Evolutionary conservation across 73 alveolate genomes (phyloP).

Genomic region (Tetrahymena borealis): DNA sequence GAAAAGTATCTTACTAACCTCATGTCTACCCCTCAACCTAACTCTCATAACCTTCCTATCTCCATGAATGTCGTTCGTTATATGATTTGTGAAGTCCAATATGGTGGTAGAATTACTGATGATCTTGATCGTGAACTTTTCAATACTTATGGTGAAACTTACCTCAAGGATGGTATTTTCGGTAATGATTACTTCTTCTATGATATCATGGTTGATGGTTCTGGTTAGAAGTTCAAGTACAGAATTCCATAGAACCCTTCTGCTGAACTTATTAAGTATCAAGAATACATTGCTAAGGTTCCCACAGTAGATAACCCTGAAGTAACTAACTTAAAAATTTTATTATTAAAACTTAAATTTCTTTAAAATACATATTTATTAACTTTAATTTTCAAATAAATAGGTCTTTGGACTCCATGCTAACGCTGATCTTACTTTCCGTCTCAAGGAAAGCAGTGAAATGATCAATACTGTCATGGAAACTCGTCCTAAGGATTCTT

Average conservation of each 20-base stretch:
- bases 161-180: conserved; percentile 67
- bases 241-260: conserved; percentile 85
- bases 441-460: conserved; percentile 97
- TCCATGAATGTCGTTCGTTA: conserved; percentile 93
- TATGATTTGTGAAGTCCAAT: conserved; percentile 98
- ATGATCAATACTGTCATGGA: conserved; percentile 97
- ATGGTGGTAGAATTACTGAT: conserved; percentile 99
- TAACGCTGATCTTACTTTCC: conserved; percentile 98
- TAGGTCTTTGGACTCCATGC: conserved; percentile 97
- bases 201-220: conserved; percentile 33
- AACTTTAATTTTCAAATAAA: not conserved
- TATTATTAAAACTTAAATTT: not conserved
- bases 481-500: conserved; percentile 99
- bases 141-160: conserved; percentile 81
- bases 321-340: not conserved
- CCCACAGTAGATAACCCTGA: conserved; percentile 98
- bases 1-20: conserved; percentile 95
- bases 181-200: conserved; percentile 30
- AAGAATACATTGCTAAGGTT: conserved; percentile 86
- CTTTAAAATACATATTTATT: not conserved
- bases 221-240: conserved; percentile 77
- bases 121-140: conserved; percentile 92
- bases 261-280: conserved; percentile 78
- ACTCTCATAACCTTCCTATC: conserved; percentile 66
- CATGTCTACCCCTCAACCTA: conserved; percentile 66